phyloP scores from a whole-genome alignment of 495 filamentous ascomycete species.

The Neurospora sp. region DNA sequence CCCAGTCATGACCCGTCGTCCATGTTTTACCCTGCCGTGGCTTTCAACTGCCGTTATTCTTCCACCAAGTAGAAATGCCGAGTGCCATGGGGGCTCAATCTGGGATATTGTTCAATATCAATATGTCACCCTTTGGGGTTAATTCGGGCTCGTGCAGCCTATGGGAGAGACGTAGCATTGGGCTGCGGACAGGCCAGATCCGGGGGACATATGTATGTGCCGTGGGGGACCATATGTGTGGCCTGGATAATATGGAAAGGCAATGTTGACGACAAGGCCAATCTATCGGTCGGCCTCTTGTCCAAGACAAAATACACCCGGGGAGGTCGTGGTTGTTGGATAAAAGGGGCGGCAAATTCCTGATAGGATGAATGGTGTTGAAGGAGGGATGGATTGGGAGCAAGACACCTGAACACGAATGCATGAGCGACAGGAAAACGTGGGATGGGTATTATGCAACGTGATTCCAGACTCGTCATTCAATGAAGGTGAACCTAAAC shows the following conservation, averaged over 20 bases:
- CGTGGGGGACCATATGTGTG: background rate
- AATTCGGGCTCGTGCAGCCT: background rate
- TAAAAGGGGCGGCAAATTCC: background rate
- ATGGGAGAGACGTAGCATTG: background rate
- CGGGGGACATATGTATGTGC: background rate
- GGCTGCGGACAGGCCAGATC: background rate
- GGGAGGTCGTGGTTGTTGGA: background rate
- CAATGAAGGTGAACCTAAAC: background rate
- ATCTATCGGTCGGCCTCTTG: background rate
- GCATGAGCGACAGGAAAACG: background rate
- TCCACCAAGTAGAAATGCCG: conserved; percentile 4
- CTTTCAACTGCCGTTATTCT: conserved; percentile 1
- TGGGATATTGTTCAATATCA: conserved; percentile 4
- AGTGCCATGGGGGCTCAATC: background rate
- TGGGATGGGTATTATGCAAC: background rate
- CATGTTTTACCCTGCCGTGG: background rate
- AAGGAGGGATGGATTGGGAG: background rate
- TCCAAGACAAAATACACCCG: background rate
- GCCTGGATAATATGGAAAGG: background rate
- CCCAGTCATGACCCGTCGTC: no score
- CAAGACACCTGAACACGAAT: background rate
- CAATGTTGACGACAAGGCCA: background rate
- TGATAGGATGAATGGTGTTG: background rate
- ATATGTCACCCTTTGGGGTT: background rate
- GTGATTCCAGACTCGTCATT: background rate